Conservation (phyloP, 2,329 filamentous ascomycete genomes). For the Curvularia spicifera region DNA sequence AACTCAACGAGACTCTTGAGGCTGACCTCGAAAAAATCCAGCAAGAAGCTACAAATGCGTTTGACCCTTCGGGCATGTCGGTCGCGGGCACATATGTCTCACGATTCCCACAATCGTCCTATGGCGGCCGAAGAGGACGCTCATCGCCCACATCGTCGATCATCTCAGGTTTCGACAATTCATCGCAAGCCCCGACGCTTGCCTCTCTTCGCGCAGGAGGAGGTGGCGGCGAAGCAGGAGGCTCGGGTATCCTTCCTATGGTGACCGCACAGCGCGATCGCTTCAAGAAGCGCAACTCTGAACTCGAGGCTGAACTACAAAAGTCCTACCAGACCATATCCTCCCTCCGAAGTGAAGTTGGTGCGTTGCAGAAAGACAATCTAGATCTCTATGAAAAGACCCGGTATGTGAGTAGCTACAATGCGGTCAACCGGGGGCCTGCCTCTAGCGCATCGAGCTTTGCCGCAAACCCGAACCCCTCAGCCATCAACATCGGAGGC, state of each 20-base stretch:
- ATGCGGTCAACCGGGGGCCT: constrained; percentile 72
- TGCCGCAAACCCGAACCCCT: constrained; percentile 75
- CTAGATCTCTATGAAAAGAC: constrained; percentile 97
- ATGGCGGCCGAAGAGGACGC: constrained; percentile 63
- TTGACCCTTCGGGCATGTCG: constrained; percentile 84
- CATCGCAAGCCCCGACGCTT: constrained; percentile 51
- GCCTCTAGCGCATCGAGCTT: constrained; percentile 65
- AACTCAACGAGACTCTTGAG: constrained; percentile 86
- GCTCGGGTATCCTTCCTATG: constrained; percentile 94
- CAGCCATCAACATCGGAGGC: constrained; percentile 66
- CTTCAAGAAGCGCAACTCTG: constrained; percentile 93
- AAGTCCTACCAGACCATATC: constrained; percentile 83
- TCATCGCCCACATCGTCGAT: constrained; percentile 96
- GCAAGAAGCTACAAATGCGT: constrained; percentile 80
- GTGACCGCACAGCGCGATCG: constrained; percentile 96
- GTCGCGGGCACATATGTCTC: constrained; percentile 91
- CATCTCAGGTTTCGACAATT: constrained; percentile 86
- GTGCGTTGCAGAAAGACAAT: constrained; percentile 94
- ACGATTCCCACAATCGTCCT: constrained; percentile 72
- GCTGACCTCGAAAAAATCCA: constrained; percentile 89
- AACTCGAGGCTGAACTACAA: constrained; percentile 88
- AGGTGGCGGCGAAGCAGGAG: constrained; percentile 69
- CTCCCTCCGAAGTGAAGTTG: constrained; percentile 86
- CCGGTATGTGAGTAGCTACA: constrained; percentile 93
- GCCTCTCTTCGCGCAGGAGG: constrained; percentile 62